These are phyloP conservation scores for Aspergillus sclerotialis DNA, from an alignment of 2,329 filamentous ascomycete species.

Conservation along the genomic window DNA sequence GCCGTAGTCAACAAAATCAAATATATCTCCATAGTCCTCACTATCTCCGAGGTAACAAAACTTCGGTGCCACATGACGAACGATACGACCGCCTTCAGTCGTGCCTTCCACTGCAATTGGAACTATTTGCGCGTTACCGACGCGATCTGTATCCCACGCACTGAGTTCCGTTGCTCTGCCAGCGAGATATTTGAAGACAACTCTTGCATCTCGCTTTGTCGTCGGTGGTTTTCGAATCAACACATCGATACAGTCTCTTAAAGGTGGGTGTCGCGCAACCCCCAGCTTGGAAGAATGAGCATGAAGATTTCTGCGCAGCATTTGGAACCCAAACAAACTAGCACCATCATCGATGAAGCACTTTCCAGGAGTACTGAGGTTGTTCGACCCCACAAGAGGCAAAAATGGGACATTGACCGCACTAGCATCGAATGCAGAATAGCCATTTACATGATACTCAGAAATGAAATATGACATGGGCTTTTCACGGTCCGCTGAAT, in stretches of 20 bases:
- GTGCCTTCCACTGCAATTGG: slow-evolving; percentile 47
- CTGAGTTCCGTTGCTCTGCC: slow-evolving; percentile 68
- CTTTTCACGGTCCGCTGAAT: slow-evolving; percentile 56
- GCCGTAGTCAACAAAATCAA: slow-evolving; percentile 95
- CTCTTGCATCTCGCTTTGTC: slow-evolving; percentile 58
- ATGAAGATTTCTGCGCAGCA: slow-evolving; percentile 69
- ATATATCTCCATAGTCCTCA: slow-evolving; percentile 75
- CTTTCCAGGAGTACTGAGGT: slow-evolving; percentile 62
- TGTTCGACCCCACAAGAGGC: slow-evolving; percentile 60
- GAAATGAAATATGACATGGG: slow-evolving; percentile 76
- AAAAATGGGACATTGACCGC: slow-evolving; percentile 56
- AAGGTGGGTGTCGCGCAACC: slow-evolving; percentile 72
- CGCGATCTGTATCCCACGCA: slow-evolving; percentile 50
- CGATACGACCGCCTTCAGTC: slow-evolving; percentile 36
- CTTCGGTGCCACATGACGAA: slow-evolving; percentile 59
- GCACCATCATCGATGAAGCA: slow-evolving; percentile 79
- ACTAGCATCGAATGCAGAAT: slow-evolving; percentile 57
- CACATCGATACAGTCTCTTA: slow-evolving; percentile 67
- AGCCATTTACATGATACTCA: slow-evolving; percentile 71
- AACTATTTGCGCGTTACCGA: slow-evolving; percentile 63
- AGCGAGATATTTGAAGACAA: slow-evolving; percentile 77
- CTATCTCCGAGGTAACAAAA: slow-evolving; percentile 72
- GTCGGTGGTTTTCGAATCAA: slow-evolving; percentile 67
- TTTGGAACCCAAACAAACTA: slow-evolving; percentile 70
- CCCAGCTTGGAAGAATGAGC: slow-evolving; percentile 79